A percentile compares a stretch with the other conserved stretches of the same genome.
These are phyloP conservation scores for Chionographis japonica DNA, from an alignment of 106 monocot species.

Conservation along the genomic window DNA sequence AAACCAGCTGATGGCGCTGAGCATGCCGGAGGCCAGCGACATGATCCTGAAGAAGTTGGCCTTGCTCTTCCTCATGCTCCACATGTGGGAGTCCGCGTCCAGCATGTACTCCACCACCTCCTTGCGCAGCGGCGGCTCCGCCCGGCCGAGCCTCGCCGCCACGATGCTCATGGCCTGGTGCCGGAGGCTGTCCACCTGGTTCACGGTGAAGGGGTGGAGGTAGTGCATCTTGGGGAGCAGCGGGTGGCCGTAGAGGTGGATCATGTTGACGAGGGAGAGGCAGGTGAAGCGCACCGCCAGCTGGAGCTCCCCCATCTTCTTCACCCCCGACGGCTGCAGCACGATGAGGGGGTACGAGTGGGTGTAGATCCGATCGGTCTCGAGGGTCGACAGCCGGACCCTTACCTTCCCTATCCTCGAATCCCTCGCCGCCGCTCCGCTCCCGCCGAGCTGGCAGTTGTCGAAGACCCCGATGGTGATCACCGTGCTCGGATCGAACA, in stretches of 20 bases:
- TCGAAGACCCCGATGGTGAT: slow-evolving; percentile 21
- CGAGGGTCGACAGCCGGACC: slow-evolving; percentile 17
- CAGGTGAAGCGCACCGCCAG: slow-evolving; percentile 21
- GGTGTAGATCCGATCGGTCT: slow-evolving; percentile 12
- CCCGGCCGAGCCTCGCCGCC: slow-evolving; percentile 11
- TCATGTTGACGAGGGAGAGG: slow-evolving; percentile 5
- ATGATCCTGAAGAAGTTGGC: slow-evolving; percentile 21
- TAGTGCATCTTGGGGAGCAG: slow-evolving; percentile 21
- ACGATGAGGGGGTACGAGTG: slow-evolving; percentile 21
- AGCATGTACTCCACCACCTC: slow-evolving; percentile 25
- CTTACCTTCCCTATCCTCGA: slow-evolving; percentile 16
- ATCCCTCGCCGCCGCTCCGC: slow-evolving; percentile 1
- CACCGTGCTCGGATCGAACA: slow-evolving; percentile 20
- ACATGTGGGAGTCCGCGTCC: slow-evolving; percentile 16
- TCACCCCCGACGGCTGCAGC: slow-evolving; percentile 19
- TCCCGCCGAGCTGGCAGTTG: slow-evolving; percentile 10
- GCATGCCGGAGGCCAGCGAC: background rate
- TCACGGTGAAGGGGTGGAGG: slow-evolving; percentile 12
- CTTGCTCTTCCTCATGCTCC: slow-evolving; percentile 24
- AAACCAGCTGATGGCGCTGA: slow-evolving; percentile 6
- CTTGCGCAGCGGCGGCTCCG: slow-evolving; percentile 18
- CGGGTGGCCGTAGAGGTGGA: slow-evolving; percentile 12
- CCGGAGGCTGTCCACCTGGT: slow-evolving; percentile 17
- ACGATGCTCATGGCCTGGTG: slow-evolving; percentile 20
- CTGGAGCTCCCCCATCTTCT: slow-evolving; percentile 22